A percentile compares a stretch with the other conserved stretches of the same genome.
Conservation (phyloP, 2,329 filamentous ascomycete species). For the Penicillium paneum region DNA sequence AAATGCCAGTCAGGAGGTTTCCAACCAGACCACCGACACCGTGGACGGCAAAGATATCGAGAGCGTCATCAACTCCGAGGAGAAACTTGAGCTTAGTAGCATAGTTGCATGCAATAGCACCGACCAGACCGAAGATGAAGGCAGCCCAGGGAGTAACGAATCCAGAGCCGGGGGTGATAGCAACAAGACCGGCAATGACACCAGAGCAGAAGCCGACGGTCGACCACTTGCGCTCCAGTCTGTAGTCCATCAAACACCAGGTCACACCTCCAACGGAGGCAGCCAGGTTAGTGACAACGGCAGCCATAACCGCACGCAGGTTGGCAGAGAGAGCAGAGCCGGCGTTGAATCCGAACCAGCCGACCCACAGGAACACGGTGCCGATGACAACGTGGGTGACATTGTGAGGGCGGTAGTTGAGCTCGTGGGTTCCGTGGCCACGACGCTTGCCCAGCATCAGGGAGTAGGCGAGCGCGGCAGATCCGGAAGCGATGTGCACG, state of each 20-base stretch:
- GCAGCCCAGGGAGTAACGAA: slow-evolving; percentile 83
- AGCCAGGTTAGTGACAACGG: slow-evolving; percentile 78
- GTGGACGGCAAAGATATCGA: slow-evolving; percentile 86
- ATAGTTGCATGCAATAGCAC: slow-evolving; percentile 78
- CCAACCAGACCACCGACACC: slow-evolving; percentile 74
- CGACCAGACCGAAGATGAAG: slow-evolving; percentile 72
- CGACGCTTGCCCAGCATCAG: slow-evolving; percentile 85
- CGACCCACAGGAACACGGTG: slow-evolving; percentile 91
- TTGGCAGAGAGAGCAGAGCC: slow-evolving; percentile 79
- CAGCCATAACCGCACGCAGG: slow-evolving; percentile 80
- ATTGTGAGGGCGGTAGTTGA: slow-evolving; percentile 91
- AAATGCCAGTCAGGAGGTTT: slow-evolving; percentile 76
- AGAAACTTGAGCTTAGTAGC: slow-evolving; percentile 88
- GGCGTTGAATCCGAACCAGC: slow-evolving; percentile 94
- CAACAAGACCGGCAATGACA: slow-evolving; percentile 80
- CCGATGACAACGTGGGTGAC: slow-evolving; percentile 89
- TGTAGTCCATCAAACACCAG: slow-evolving; percentile 86
- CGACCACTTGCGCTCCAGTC: slow-evolving; percentile 86
- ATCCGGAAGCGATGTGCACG: slow-evolving; percentile 81
- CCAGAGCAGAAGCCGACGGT: slow-evolving; percentile 92
- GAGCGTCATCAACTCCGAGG: slow-evolving; percentile 74
- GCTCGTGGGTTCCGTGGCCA: slow-evolving; percentile 79
- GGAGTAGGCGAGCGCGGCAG: slow-evolving; percentile 81
- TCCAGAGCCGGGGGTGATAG: slow-evolving; percentile 83
- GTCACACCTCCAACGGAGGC: slow-evolving; percentile 82